Evolutionary conservation across 768 basidiomycete genomes (phyloP), one percentile per base, ranked within the genome.

Genomic region (Tricholoma matsutake): DNA sequence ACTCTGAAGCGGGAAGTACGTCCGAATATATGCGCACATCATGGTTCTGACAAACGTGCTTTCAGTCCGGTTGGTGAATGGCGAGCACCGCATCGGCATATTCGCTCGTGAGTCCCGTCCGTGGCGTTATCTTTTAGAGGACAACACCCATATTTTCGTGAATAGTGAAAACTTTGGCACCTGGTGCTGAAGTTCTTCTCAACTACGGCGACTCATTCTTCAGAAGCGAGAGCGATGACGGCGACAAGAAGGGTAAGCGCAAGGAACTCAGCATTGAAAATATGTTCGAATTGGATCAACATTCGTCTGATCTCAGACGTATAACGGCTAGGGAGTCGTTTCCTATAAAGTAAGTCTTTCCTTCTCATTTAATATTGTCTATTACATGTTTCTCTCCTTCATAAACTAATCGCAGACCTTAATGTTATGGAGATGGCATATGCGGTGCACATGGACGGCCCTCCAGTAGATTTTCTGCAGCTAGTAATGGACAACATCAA

Each of bases 81-180:
- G 86, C 2, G 85, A 89, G 59, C 84, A 87, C 55, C 80, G 88
- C 14, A 86, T 91, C 57, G 87, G 83, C 2, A 74, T 92, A 3
- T 86, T 76, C 58, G 82, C 87, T 2, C 60, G 87, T 87, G 60
- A 72, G 82, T 71, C 4, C 34, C 28, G 41, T 28, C 32, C 35
- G 31, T 22, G 20, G 43, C 16, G 16, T 62, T n/a, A 58, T 60
- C 9, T 18, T 18, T 35, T 32, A 11, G 13, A 62, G 16, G 7
- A 59, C 59, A 11, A 20, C 29, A 28, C 34, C 41, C 55, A 54
- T 9, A 14, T 49, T 60, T 57, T 59, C 56, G 25, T 10, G n/a
- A 49, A 9, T 58, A 86, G 85, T 58, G 10, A 71, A 72, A n/a
- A 61, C 68, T 13, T 70, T 86, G 3, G 59, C 70, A 20, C 66